Percentiles rank a stretch among this genome's conserved stretches.
Conservation (phyloP, 2,329 filamentous ascomycete genomes). For the Talaromyces sp. region DNA sequence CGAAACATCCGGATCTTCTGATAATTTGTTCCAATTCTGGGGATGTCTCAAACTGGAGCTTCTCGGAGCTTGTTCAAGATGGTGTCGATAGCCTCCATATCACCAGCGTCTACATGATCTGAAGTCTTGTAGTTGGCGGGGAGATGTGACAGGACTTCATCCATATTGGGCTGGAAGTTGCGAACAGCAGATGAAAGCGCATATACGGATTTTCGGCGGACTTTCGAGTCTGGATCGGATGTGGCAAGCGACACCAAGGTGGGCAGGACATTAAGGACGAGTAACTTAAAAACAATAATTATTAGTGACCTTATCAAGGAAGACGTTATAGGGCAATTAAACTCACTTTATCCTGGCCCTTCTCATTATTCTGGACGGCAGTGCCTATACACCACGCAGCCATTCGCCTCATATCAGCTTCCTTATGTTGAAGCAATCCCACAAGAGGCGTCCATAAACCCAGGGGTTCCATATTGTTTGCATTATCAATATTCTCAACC, state of each 20-base stretch:
- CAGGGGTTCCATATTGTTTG: slow-evolving; percentile 82
- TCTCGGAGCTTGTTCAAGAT: slow-evolving; percentile 67
- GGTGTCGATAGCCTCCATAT: slow-evolving; percentile 83
- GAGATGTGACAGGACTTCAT: slow-evolving; percentile 64
- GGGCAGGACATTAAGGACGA: slow-evolving; percentile 64
- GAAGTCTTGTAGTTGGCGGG: slow-evolving; percentile 57
- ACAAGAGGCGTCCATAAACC: slow-evolving; percentile 80
- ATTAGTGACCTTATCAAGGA: too few species aligned
- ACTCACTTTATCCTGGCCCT: slow-evolving; percentile 69
- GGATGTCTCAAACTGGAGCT: slow-evolving; percentile 23
- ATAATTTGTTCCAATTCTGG: not conserved
- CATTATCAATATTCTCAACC: slow-evolving; percentile 90
- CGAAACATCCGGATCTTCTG: not conserved
- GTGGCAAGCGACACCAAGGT: slow-evolving; percentile 64
- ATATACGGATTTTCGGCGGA: slow-evolving; percentile 82
- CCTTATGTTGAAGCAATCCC: slow-evolving; percentile 63
- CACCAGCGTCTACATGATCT: slow-evolving; percentile 68
- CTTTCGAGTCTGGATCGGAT: slow-evolving; percentile 58
- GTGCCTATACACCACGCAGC: slow-evolving; percentile 94
- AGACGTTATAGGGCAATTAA: not conserved
- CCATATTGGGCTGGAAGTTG: slow-evolving; percentile 78
- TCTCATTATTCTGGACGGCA: slow-evolving; percentile 92
- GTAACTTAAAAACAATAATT: slow-evolving; percentile 37
- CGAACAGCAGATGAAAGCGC: slow-evolving; percentile 81
- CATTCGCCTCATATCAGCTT: slow-evolving; percentile 72